phyloP scores from a whole-genome alignment of 73 alveolate genomes.

The Uronychia binucleata region DNA sequence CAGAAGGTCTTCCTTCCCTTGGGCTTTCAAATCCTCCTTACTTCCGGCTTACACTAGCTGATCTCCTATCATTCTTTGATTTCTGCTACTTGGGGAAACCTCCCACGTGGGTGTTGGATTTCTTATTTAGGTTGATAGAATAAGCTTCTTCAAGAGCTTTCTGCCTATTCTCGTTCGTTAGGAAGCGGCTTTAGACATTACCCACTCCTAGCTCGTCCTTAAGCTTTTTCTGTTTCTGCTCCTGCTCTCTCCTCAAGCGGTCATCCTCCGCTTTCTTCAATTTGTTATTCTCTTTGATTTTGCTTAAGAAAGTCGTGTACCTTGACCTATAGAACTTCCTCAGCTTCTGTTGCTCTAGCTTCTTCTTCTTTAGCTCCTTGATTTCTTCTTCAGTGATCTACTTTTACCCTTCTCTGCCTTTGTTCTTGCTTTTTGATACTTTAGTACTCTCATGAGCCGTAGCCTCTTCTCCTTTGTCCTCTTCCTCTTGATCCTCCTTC shows the following conservation, averaged over 20 bases:
- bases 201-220: slow-evolving; percentile 53
- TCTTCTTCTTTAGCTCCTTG: slow-evolving; percentile 39
- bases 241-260: slow-evolving; percentile 32
- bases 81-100: neutral
- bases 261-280: slow-evolving; percentile 58
- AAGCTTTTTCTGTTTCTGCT: slow-evolving; percentile 34
- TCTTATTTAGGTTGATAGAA: neutral
- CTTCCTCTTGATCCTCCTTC: slow-evolving; percentile 12
- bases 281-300: slow-evolving; percentile 51
- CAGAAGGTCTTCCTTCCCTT: neutral
- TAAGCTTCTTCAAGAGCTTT: neutral
- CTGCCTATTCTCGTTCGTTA: neutral
- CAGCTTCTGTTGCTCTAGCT: slow-evolving; percentile 45
- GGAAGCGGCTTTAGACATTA: slow-evolving; percentile 50
- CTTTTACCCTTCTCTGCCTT: slow-evolving; percentile 46
- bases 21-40: neutral
- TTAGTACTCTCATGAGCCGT: slow-evolving; percentile 18
- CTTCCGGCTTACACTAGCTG: neutral
- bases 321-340: slow-evolving; percentile 61
- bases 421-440: slow-evolving; percentile 51
- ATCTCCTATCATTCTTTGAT: neutral
- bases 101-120: neutral
- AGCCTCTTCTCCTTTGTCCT: neutral
- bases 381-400: slow-evolving; percentile 47
- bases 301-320: slow-evolving; percentile 53